Evolutionary conservation across 495 filamentous ascomycete genomes (phyloP).

Genomic region (Daldinia childiae): DNA sequence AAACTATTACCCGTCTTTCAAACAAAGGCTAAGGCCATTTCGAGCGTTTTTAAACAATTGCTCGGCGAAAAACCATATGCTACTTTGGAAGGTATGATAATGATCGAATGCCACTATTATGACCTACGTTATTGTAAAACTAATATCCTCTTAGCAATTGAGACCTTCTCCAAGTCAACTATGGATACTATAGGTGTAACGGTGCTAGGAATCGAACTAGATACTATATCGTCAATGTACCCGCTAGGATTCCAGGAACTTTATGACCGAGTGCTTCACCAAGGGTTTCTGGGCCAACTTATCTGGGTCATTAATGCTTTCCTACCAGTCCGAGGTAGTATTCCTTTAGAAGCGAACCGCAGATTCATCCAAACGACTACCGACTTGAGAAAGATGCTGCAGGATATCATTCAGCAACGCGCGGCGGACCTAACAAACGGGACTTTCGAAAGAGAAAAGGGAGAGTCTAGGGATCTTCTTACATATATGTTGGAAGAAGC

Average conservation of each 20-base stretch:
- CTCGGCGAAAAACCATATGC: constrained; percentile 28
- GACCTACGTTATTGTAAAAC: background rate
- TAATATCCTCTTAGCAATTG: constrained; percentile 20
- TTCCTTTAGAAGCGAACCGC: constrained; percentile 44
- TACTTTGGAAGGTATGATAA: constrained; percentile 33
- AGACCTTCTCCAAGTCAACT: constrained; percentile 51
- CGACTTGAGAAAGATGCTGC: constrained; percentile 41
- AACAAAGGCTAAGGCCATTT: constrained; percentile 23
- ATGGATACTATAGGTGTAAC: constrained; percentile 78
- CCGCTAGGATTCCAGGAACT: constrained; percentile 41
- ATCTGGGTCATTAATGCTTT: constrained; percentile 44
- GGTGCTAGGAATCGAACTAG: constrained; percentile 73
- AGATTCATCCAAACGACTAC: constrained; percentile 36
- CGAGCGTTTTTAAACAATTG: constrained; percentile 14
- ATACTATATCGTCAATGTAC: constrained; percentile 57
- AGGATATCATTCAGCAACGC: constrained; percentile 39
- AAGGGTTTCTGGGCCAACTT: constrained; percentile 44
- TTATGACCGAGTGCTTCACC: constrained; percentile 44
- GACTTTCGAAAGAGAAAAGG: constrained; percentile 24
- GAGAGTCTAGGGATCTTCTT: constrained; percentile 37
- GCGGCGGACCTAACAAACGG: constrained; percentile 35
- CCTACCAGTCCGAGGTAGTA: constrained; percentile 40
- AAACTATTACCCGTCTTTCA: constrained; percentile 41
- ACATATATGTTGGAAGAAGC: constrained; percentile 44
- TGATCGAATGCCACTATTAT: background rate